These are phyloP conservation scores for Phragmites australis DNA, from an alignment of 176 grass and related monocot species.

Conservation along the genomic window DNA sequence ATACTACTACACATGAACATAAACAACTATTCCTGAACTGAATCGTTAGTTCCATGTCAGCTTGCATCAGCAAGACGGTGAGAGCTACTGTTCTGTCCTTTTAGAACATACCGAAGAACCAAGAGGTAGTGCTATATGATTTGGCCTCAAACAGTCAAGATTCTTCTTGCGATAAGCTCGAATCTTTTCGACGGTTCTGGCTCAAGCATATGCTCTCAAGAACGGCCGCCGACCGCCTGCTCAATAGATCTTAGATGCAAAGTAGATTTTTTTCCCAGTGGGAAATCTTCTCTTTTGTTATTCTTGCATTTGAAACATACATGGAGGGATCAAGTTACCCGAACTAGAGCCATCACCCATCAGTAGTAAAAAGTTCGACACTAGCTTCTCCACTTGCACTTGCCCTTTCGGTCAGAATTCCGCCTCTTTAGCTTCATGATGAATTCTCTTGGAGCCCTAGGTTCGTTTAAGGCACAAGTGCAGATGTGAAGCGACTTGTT, in stretches of 20 bases:
- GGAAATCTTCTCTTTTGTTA: background rate
- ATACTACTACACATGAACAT: background rate
- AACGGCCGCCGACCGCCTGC: background rate
- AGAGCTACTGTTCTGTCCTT: background rate
- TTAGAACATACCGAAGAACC: background rate
- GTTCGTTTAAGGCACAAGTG: background rate
- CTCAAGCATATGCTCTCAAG: background rate
- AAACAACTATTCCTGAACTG: background rate
- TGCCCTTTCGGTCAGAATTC: constrained; percentile 43
- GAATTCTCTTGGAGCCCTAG: constrained; percentile 11
- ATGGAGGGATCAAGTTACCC: constrained; percentile 17
- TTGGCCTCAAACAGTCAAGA: constrained; percentile 28
- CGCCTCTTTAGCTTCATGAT: constrained; percentile 4
- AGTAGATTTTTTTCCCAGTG: background rate
- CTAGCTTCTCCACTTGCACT: constrained; percentile 28
- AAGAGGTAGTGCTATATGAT: constrained; percentile 3
- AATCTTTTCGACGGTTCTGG: constrained; percentile 24
- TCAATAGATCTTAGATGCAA: background rate
- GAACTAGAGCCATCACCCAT: constrained; percentile 34
- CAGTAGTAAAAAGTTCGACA: constrained; percentile 2
- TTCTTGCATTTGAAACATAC: constrained; percentile 13
- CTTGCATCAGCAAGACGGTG: background rate
- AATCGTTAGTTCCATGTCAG: background rate
- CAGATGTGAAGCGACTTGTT: constrained; percentile 39
- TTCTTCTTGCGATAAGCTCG: constrained; percentile 31